phyloP scores from a whole-genome alignment of 2,329 filamentous ascomycete genomes.

The Cordyceps fumosorosea region DNA sequence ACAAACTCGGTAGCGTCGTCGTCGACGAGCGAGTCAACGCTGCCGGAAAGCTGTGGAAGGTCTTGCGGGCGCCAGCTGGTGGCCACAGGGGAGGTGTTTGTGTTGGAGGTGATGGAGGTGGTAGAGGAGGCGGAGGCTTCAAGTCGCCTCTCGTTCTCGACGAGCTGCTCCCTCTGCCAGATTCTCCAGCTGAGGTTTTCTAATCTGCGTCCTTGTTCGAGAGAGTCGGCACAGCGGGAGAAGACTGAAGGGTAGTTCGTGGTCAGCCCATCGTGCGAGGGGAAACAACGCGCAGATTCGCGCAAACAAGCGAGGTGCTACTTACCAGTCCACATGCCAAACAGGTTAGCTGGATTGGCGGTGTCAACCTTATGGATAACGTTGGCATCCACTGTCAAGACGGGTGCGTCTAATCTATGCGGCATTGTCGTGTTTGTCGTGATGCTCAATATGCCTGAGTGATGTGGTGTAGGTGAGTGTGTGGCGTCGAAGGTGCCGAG shows the following conservation, averaged over 20 bases:
- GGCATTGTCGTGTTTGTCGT: constrained; percentile 56
- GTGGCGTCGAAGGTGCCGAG: constrained; percentile 13
- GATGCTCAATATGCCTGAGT: constrained; percentile 32
- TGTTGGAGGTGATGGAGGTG: constrained; percentile 29
- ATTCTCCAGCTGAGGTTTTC: constrained; percentile 95
- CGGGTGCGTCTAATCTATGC: constrained; percentile 72
- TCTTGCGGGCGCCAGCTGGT: constrained; percentile 38
- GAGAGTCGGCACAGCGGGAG: constrained; percentile 85
- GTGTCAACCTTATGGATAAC: constrained; percentile 95
- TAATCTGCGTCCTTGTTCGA: constrained; percentile 84
- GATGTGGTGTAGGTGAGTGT: constrained; percentile 16
- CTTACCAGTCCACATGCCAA: constrained; percentile 96
- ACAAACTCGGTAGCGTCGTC: constrained; percentile 58
- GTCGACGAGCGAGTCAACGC: constrained; percentile 67
- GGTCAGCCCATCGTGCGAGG: constrained; percentile 24
- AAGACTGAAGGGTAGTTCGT: constrained; percentile 57
- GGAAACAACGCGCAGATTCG: not conserved
- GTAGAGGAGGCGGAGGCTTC: constrained; percentile 37
- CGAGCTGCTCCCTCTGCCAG: constrained; percentile 75
- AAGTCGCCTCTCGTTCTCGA: constrained; percentile 68
- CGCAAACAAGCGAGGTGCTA: constrained; percentile 18
- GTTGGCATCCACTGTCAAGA: constrained; percentile 84
- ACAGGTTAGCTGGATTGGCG: constrained; percentile 83
- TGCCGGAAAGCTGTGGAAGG: constrained; percentile 68
- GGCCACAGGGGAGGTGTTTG: constrained; percentile 43